A percentile compares a stretch with the other conserved stretches of the same genome.
Conservation (phyloP, 371 early-diverging fungal species). For the Mortierella sp. region DNA sequence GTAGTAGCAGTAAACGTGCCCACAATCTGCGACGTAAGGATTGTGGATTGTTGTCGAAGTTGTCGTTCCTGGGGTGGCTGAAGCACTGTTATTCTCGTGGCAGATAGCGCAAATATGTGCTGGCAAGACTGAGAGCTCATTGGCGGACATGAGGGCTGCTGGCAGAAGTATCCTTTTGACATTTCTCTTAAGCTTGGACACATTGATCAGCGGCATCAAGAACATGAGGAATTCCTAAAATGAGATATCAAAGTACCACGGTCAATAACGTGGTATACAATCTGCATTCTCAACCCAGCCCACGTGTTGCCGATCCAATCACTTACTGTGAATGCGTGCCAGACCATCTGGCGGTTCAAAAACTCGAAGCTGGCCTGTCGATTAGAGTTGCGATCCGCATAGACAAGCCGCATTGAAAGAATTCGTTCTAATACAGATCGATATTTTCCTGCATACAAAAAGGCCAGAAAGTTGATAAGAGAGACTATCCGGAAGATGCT, state of each 20-base stretch:
- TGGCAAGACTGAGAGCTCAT: conserved; percentile 72
- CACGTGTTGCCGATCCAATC: not conserved
- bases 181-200: conserved; percentile 77
- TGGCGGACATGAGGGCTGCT: conserved; percentile 64
- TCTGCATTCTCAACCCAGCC: not conserved
- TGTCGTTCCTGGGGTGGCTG: conserved; percentile 34
- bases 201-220: conserved; percentile 86
- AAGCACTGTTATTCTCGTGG: conserved; percentile 61
- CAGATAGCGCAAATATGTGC: conserved; percentile 79
- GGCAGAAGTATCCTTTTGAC: conserved; percentile 68
- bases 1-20: conserved; percentile 90
- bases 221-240: conserved; percentile 91
- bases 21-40: conserved; percentile 85
- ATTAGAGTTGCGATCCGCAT: conserved; percentile 78
- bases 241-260: not conserved
- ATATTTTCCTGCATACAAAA: conserved; percentile 87
- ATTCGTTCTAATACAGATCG: conserved; percentile 82
- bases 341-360: conserved; percentile 93
- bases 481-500: conserved; percentile 73
- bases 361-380: conserved; percentile 92
- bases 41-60: conserved; percentile 66
- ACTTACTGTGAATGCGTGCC: conserved; percentile 93
- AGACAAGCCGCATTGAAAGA: conserved; percentile 86
- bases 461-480: conserved; percentile 85
- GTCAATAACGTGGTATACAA: not conserved